Evolutionary conservation across 306 rosid genomes (phyloP), one percentile per base, ranked within the genome.

Genomic region (Medicago lupulina): DNA sequence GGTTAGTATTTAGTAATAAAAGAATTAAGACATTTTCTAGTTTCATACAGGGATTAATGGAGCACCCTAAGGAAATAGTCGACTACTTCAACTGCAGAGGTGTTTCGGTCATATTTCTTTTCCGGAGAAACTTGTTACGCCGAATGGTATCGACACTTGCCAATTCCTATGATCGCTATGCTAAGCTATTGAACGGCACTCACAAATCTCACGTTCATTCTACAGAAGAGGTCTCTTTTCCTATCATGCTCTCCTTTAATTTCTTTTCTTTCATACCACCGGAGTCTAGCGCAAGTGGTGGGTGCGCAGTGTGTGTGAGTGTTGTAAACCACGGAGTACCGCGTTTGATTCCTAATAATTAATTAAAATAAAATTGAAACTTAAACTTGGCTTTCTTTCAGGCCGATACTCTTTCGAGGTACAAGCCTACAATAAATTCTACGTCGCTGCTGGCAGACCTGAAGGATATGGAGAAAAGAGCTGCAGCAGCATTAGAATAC

Each of bases 201-300:
- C 98, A 94, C 57, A 94, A 94, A 78, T 81, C 98, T 41, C 98
- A 91, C 76, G 98, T 94, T 38, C 98, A 91, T 88, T 84, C 97
- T 7, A 71, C 67, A 43, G 85, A 89, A 86, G 98, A 94, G 96
- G 96, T 89, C 5, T 75, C 60, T 80, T 34, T 73, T 51, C 79
- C 67, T 76, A 58, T 70, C 55, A 60, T 64, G 19, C 74, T 71
- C 61, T 50, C 64, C 41, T 36, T 43, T 46, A 7, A 44, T 36
- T 43, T 43, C 65, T 21, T 36, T 36, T 47, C 67, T 34, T 54
- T 18, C 60, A 38, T 54, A n/a, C 50, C 54, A 61, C 14, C 14
- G 4, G 50, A 12, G 50, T 44, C 50, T 44, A 12, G 50, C n/a
- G n/a, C n/a, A 11, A 44, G 50, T 12, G n/a, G n/a, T 13, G 13